Evolutionary conservation across 257 asterid genomes (phyloP).

Genomic region (Nicotiana tomentosiformis): DNA sequence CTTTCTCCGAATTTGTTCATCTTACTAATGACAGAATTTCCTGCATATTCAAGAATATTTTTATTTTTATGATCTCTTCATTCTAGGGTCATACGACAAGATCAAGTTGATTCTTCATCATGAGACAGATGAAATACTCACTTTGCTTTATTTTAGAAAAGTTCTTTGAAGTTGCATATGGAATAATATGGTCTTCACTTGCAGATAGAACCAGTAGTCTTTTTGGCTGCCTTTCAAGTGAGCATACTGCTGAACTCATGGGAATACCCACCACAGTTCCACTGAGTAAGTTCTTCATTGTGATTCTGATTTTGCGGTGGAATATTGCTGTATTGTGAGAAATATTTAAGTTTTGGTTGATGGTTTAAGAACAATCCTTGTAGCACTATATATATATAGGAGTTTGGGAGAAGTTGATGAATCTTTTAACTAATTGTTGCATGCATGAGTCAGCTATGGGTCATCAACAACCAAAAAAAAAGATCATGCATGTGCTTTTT

Average conservation of each 20-base stretch:
- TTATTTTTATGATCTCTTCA: constrained; percentile 6
- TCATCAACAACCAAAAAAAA: neutral
- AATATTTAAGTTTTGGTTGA: neutral
- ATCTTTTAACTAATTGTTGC: constrained; percentile 5
- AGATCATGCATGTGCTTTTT: neutral
- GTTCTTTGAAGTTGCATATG: neutral
- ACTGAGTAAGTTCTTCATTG: neutral
- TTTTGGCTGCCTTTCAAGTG: neutral
- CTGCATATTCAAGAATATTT: neutral
- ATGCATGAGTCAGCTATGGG: constrained; percentile 9
- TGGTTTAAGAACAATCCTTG: neutral
- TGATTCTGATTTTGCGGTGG: neutral
- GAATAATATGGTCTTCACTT: neutral
- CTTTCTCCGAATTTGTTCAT: constrained; percentile 32
- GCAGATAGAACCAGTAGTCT: neutral
- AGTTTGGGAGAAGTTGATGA: neutral
- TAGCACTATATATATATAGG: neutral
- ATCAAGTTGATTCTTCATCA: neutral
- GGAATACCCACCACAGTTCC: neutral
- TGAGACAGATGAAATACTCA: neutral
- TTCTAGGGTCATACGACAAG: constrained; percentile 3
- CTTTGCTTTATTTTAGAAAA: neutral
- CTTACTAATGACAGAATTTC: constrained; percentile 23
- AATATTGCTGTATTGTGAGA: neutral
- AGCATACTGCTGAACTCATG: neutral